These are phyloP conservation scores for Herpetomonas samuelpessoai DNA, from an alignment of 208 protist genomes.

Conservation along the genomic window DNA sequence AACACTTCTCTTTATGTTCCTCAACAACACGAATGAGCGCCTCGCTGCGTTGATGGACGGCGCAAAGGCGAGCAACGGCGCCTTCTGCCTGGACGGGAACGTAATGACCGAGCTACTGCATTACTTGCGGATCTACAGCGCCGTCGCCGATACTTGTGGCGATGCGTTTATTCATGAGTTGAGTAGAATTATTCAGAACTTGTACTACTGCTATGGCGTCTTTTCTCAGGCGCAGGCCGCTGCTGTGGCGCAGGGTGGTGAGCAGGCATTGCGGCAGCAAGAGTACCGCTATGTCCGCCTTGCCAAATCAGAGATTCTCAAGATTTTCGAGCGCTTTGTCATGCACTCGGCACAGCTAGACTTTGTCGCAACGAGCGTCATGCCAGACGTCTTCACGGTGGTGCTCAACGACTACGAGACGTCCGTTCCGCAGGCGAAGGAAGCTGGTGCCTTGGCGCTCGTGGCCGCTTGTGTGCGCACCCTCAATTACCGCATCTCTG, in stretches of 20 bases:
- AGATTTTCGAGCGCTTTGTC: conserved; percentile 95
- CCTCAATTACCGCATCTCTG: conserved; percentile 65
- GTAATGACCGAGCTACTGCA: conserved; percentile 86
- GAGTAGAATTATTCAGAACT: conserved; percentile 91
- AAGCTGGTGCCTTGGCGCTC: conserved; percentile 94
- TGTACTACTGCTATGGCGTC: conserved; percentile 94
- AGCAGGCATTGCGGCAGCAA: conserved; percentile 22
- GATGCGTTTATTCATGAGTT: conserved; percentile 93
- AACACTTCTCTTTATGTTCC: conserved; percentile 78
- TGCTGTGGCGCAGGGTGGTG: conserved; percentile 25
- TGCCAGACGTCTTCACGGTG: conserved; percentile 94
- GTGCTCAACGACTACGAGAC: conserved; percentile 96
- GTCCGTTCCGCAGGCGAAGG: conserved; percentile 85
- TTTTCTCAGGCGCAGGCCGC: conserved; percentile 65
- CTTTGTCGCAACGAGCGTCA: conserved; percentile 85
- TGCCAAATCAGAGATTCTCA: conserved; percentile 95
- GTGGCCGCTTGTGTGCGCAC: conserved; percentile 90
- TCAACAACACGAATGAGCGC: conserved; percentile 86
- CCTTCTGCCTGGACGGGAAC: conserved; percentile 58
- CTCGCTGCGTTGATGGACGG: conserved; percentile 69
- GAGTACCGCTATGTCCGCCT: conserved; percentile 81
- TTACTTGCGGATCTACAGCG: conserved; percentile 95
- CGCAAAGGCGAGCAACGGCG: conserved; percentile 34
- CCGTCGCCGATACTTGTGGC: conserved; percentile 87
- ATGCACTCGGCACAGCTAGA: conserved; percentile 78